These are phyloP conservation scores for Naematelia aurantialba DNA, from an alignment of 768 basidiomycete species.

Conservation along the genomic window DNA sequence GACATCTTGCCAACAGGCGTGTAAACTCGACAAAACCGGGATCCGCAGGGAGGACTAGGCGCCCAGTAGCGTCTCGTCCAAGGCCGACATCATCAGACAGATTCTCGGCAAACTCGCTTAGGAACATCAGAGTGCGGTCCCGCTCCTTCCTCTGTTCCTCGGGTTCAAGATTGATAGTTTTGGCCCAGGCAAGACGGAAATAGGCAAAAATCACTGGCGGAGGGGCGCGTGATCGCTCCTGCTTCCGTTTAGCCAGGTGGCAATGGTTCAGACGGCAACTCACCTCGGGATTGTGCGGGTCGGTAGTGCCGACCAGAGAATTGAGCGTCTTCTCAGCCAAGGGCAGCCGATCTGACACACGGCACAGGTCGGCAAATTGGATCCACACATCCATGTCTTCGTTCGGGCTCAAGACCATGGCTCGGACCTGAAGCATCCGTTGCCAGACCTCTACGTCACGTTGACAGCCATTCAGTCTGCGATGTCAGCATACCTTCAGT, in stretches of 20 bases:
- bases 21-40: conserved; percentile 61
- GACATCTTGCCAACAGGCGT: conserved; percentile 88
- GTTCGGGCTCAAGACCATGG: conserved; percentile 84
- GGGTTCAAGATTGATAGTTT: conserved; percentile 59
- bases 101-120: conserved; percentile 74
- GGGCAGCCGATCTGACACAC: conserved; percentile 89
- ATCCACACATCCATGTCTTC: conserved; percentile 98
- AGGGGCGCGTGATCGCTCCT: conserved; percentile 62
- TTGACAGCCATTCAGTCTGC: conserved; percentile 87
- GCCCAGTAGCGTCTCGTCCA: conserved; percentile 54
- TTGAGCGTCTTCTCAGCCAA: conserved; percentile 96
- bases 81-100: conserved; percentile 70
- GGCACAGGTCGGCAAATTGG: conserved; percentile 95
- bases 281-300: conserved; percentile 37
- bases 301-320: conserved; percentile 65
- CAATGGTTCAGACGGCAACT: background rate
- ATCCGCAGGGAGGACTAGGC: conserved; percentile 42
- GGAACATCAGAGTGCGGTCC: conserved; percentile 68
- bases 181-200: conserved; percentile 93
- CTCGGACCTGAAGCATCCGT: conserved; percentile 89
- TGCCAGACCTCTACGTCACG: conserved; percentile 99
- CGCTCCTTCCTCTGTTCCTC: conserved; percentile 22
- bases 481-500: background rate
- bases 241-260: conserved; percentile 3
- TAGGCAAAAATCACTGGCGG: conserved; percentile 96